Evolutionary conservation across 805 yeast genomes (phyloP), one percentile per base, ranked within the genome.

Genomic region (Yamadazyma phyllophila): DNA sequence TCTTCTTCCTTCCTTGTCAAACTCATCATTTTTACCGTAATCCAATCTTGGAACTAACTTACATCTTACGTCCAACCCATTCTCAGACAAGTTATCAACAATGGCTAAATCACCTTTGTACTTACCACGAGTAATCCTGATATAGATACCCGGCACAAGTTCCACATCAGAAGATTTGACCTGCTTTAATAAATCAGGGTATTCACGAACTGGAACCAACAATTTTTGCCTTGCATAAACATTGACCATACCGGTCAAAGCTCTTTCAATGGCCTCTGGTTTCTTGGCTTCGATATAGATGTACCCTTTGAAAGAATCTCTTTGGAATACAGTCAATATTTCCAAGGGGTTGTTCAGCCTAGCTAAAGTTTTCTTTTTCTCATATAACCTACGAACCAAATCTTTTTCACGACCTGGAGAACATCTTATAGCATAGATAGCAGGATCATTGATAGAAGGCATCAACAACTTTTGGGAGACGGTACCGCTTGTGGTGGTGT

Each of bases 361-460:
- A 53, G 84, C 85, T 57, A 88, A 70, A 43, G 89, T 88, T 50
- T 84, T 69, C 71, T 88, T 88, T 69, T 91, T 89, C 56, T 91
- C 90, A 67, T 85, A 76, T 41, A 94, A 71, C 53, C 87, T 87
- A 53, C 89, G 81, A 17, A 94, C 96, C 52, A 91, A 73, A 43
- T 89, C 96, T 65, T 88, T 92, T 66, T 94, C 99, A 55, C 85
- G 82, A 41, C 98, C 97, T 29, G 88, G 89, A 59, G 95, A 81
- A 70, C 96, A 89, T 66, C 97, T 81, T 38, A 94, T 81, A 60
- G 96, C 98, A 87, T 96, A 94, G 57, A 94, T 88, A 44, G 89
- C 83, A 7, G 99, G 98, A 62, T 94, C 97, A 58, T 91, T 89
- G 47, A 94, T 96, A 27, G 97, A 89, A 10, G 99, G 99, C 66